Percentiles rank a stretch among this genome's conserved stretches.
Conservation (phyloP, 805 yeast species). For the Candida tammaniensis region DNA sequence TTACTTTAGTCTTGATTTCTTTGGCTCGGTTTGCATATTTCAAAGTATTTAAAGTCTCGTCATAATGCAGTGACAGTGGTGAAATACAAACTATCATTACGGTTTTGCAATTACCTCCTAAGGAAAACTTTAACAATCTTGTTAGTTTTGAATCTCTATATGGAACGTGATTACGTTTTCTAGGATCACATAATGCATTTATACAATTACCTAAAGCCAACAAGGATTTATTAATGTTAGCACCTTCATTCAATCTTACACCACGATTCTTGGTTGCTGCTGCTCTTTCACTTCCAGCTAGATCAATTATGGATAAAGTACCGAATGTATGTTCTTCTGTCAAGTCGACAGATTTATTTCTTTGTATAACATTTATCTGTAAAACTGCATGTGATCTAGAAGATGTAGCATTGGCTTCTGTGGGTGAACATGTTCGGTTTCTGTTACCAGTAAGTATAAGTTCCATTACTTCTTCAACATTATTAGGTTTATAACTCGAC, state of each 20-base stretch:
- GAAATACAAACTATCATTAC: slow-evolving; percentile 95
- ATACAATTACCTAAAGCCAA: slow-evolving; percentile 92
- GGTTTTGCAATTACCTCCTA: slow-evolving; percentile 93
- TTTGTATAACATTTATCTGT: slow-evolving; percentile 70
- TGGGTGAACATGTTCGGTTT: slow-evolving; percentile 80
- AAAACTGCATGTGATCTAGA: slow-evolving; percentile 93
- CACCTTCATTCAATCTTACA: slow-evolving; percentile 80
- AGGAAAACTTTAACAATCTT: slow-evolving; percentile 77
- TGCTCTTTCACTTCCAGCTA: slow-evolving; percentile 96
- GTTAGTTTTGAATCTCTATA: slow-evolving; percentile 90
- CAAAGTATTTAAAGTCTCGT: slow-evolving; percentile 87
- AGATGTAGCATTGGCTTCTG: slow-evolving; percentile 87
- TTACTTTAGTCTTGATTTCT: slow-evolving; percentile 78
- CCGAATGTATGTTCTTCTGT: slow-evolving; percentile 71
- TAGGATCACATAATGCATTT: slow-evolving; percentile 79
- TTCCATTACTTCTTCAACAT: slow-evolving; percentile 76
- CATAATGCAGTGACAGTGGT: slow-evolving; percentile 84
- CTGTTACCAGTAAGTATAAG: slow-evolving; percentile 67
- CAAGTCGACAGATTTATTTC: slow-evolving; percentile 57
- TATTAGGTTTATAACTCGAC: slow-evolving; percentile 56
- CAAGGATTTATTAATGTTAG: slow-evolving; percentile 84
- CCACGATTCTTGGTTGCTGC: slow-evolving; percentile 87
- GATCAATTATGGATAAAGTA: slow-evolving; percentile 80
- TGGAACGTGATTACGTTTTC: slow-evolving; percentile 73
- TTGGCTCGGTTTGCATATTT: slow-evolving; percentile 92